Evolutionary conservation across 2,329 filamentous ascomycete species (phyloP), one percentile per base, ranked within the genome.

Genomic region (Kalmusia sp.): DNA sequence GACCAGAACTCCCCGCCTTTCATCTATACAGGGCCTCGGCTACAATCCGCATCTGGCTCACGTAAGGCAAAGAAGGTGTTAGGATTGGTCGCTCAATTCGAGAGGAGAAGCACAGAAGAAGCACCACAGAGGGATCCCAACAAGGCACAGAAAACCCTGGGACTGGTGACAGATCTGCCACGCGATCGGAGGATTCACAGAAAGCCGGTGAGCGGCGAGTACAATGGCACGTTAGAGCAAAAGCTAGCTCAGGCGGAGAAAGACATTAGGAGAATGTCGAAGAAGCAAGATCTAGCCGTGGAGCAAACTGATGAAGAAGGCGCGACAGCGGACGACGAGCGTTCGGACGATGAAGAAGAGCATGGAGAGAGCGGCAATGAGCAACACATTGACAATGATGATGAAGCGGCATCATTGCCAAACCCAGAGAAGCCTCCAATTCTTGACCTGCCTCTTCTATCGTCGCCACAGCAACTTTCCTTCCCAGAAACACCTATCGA

Each of bases 31-130:
- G 27, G 33, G 19, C 28, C 28, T 7, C 25, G 43, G 15, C n/a
- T 33, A 11, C 39, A 50, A 21, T 39, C 46, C 19, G 8, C 31
- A 7, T 45, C 33, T 22, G 49, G 44, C 35, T 45, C 43, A 8
- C 47, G 19, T 19, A 55, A 52, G 27, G 49, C 49, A 17, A 50
- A 41, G 19, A 47, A 48, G 19, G 51, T 49, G 49, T 22, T 52
- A 1, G 53, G 53, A 2, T 19, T 55, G 7, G 53, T 49, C 5
- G 37, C 43, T 2, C 49, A 51, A 21, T 39, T 38, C 6, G 24
- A 43, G 38, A 19, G 38, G 48, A 25, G 27, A 7, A 35, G 43
- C 21, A 11, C 11, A 12, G 27, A 33, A 12, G 37, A 48, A 35
- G 7, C 4, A 31, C 25, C 40, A 46, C n/a, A 27, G 27, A 45